Conservation (phyloP, 192 early-diverging fungal species). For the Podila minutissima region DNA sequence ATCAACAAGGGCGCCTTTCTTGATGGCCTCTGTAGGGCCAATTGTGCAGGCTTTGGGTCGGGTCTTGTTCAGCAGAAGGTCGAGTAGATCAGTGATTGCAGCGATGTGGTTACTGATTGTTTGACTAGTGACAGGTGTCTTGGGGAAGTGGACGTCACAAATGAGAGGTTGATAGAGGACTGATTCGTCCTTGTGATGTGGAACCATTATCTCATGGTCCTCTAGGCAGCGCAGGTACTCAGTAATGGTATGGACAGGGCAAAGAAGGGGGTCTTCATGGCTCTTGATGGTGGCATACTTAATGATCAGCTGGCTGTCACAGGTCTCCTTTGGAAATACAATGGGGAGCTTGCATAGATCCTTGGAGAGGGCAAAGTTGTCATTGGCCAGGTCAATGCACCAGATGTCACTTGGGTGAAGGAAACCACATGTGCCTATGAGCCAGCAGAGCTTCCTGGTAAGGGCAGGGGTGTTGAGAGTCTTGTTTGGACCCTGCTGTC, state of each 20-base stretch:
- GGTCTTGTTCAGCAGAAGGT: no score
- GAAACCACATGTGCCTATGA: no score
- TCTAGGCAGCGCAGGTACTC: no score
- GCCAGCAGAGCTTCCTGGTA: no score
- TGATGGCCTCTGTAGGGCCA: constrained; percentile 1
- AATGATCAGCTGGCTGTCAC: neutral
- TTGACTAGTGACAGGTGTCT: no score
- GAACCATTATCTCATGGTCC: neutral
- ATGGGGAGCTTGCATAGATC: no score
- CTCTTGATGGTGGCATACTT: neutral
- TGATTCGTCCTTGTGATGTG: neutral
- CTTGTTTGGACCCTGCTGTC: no score
- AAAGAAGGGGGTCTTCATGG: neutral
- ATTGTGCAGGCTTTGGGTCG: neutral
- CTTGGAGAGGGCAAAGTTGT: neutral
- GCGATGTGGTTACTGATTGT: no score
- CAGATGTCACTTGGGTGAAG: constrained; percentile 7
- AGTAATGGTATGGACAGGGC: neutral
- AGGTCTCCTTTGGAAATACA: constrained; percentile 2
- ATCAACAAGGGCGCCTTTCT: constrained; percentile 1
- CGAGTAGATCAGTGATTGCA: no score
- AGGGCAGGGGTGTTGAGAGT: no score
- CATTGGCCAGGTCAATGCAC: constrained; percentile 5
- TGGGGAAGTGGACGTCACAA: no score
- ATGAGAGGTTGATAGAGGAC: no score